Evolutionary conservation across 2,329 filamentous ascomycete species (phyloP), one percentile per base, ranked within the genome.

Genomic region (Ramularia collo-cygni): DNA sequence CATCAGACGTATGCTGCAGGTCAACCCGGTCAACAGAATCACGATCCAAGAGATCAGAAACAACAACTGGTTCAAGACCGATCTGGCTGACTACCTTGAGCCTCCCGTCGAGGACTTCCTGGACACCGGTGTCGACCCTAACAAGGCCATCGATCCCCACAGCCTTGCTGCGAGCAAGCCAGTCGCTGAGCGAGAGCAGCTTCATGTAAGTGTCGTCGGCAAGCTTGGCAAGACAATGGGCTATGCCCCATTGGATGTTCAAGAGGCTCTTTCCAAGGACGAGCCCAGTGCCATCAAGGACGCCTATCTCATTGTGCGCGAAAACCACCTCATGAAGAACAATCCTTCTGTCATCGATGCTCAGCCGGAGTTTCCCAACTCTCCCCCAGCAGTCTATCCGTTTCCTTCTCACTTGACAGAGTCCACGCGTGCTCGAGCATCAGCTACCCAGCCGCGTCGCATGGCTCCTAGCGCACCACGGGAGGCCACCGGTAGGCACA

Each of bases 151-250:
- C 53, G 81, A 86, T 59, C 82, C 86, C 26, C 81, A 79, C 47
- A 82, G 83, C 40, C 80, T 95, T 51, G 86, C 85, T 0, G 85
- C 87, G 3, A 78, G 84, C 37, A 86, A 86, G 28, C 78, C 87
- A 8, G 72, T 77, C 15, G 82, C 83, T 40, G 77, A 93, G 6
- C 86, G 93, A 53, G 85, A 94, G 65, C 87, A 88, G 65, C 76
- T 98, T 18, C 89, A 96, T 60, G 81, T 92, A 44, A 83, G 87
- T 51, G 90, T 96, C 3, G 90, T 94, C 4, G 84, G 89, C 44
- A 96, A 96, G 70, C 83, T 98, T 38, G 92, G 90, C 57, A 92
- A 90, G 67, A 95, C 88, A 1, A 96, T 98, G 89, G 92, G 92
- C 44, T 98, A 98, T 61, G 88, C 84, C 26, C 90, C 86, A 61